Percentiles rank a stretch among this genome's conserved stretches.
phyloP scores from a whole-genome alignment of 2,329 filamentous ascomycete species.

The Dothistroma pini region DNA sequence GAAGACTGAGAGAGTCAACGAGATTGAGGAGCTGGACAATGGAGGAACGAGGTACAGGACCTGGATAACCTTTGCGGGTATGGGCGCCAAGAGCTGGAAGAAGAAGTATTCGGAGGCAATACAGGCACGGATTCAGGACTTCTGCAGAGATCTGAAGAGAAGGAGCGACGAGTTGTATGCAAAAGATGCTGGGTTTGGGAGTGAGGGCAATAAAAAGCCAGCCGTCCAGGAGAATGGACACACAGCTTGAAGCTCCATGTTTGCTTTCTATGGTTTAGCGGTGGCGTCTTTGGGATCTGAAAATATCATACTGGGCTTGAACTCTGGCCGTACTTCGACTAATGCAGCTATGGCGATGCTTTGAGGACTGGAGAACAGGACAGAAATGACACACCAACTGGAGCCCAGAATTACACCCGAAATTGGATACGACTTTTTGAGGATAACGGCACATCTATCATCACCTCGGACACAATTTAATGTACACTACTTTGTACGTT shows the following conservation, averaged over 20 bases:
- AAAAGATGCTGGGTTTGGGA: not conserved
- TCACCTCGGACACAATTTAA: not conserved
- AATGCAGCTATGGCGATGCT: not conserved
- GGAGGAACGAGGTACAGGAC: conserved; percentile 37
- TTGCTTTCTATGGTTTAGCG: not conserved
- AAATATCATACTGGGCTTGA: not conserved
- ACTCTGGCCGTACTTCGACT: not conserved
- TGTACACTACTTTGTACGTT: not conserved
- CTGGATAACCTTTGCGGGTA: conserved; percentile 46
- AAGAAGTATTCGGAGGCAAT: conserved; percentile 42
- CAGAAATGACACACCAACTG: not conserved
- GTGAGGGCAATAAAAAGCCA: not conserved
- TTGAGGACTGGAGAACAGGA: not conserved
- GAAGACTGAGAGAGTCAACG: conserved; percentile 46
- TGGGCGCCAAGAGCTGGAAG: conserved; percentile 40
- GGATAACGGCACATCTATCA: not conserved
- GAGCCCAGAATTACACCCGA: not conserved
- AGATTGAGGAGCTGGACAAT: conserved; percentile 39
- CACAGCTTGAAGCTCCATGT: not conserved
- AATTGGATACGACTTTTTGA: not conserved
- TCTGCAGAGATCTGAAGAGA: conserved; percentile 8
- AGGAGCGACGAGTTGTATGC: conserved; percentile 3
- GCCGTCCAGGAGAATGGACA: not conserved
- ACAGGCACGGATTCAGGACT: conserved; percentile 9
- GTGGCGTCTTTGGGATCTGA: not conserved